A percentile compares a stretch with the other conserved stretches of the same genome.
These are phyloP conservation scores for Moniliophthora roreri DNA, from an alignment of 1,284 basidiomycete species.

Conservation along the genomic window DNA sequence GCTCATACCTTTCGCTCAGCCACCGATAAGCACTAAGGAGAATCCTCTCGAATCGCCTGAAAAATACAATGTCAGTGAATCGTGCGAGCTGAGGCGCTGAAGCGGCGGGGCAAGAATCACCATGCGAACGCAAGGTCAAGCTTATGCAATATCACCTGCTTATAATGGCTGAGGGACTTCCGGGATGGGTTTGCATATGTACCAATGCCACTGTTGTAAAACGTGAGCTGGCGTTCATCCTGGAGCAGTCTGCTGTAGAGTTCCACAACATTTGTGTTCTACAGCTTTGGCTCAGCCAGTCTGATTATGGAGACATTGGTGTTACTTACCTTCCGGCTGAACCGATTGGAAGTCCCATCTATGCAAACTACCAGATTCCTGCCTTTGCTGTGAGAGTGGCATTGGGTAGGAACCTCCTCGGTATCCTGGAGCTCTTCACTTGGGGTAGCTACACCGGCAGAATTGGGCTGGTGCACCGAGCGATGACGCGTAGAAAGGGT, in stretches of 20 bases:
- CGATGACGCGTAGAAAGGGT: too few species aligned
- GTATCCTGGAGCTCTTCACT: too few species aligned
- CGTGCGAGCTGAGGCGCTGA: not conserved
- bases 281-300: not conserved
- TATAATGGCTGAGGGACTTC: conserved; percentile 16
- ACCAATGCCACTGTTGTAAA: conserved; percentile 43
- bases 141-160: conserved; percentile 19
- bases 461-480: too few species aligned
- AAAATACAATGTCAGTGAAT: not conserved
- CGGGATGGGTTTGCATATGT: conserved; percentile 33
- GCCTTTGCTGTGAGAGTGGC: too few species aligned
- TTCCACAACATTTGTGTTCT: conserved; percentile 27
- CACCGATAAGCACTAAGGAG: conserved; percentile 37
- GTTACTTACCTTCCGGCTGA: conserved; percentile 17
- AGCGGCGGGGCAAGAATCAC: conserved; percentile 14
- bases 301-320: not conserved
- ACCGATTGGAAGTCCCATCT: conserved; percentile 26
- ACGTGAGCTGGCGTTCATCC: conserved; percentile 26
- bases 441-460: too few species aligned
- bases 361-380: conserved; percentile 25
- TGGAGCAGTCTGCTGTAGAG: conserved; percentile 21
- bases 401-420: too few species aligned
- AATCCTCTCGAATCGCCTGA: conserved; percentile 34
- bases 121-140: conserved; percentile 29
- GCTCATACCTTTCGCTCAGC: conserved; percentile 34